Evolutionary conservation across 2,329 filamentous ascomycete species (phyloP), one percentile per base, ranked within the genome.

Genomic region (Colletotrichum melonis): DNA sequence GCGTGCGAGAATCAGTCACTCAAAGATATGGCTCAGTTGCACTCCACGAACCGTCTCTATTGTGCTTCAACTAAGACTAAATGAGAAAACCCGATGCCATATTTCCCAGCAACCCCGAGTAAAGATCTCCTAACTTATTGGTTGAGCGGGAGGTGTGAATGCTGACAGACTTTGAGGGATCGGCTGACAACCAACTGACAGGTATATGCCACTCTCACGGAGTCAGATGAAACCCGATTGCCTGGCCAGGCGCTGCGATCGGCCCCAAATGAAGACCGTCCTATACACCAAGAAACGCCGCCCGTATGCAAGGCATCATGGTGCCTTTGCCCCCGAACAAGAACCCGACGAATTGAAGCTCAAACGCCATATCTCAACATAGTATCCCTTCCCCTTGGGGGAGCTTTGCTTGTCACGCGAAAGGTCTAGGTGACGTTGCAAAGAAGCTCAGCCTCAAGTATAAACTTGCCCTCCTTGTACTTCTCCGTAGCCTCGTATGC

Each of bases 401-500:
- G 35, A 32, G 3, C 28, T 19, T 26, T 28, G 8, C 24, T 49
- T 62, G 24, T 14, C 16, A n/a, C 19, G 3, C 8, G 26, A 26
- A 16, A 32, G 9, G 9, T 49, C 81, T 80, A 92, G 78, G 86
- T 90, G 74, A 98, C 95, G 77, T 91, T 92, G 83, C 94, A 96
- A 52, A 98, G 88, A 76, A 98, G 85, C 86, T 98, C 95, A 38
- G 94, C 94, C 86, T 98, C 96, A 70, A 99, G 88, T 73, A 99
- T 99, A 82, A 94, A 98, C 86, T 98, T 99, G 69, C 95, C 95
- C 88, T 99, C 97, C 87, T 99, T 99, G 86, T 99, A 99, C 85
- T 98, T 98, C 89, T 99, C 96, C 76, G 89, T 92, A 42, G 87
- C 84, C 86, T 99, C 97, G 82, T 94, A 98, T 1, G 97, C 97